phyloP scores from a whole-genome alignment of 2,329 filamentous ascomycete genomes.

The Talaromyces sp. region DNA sequence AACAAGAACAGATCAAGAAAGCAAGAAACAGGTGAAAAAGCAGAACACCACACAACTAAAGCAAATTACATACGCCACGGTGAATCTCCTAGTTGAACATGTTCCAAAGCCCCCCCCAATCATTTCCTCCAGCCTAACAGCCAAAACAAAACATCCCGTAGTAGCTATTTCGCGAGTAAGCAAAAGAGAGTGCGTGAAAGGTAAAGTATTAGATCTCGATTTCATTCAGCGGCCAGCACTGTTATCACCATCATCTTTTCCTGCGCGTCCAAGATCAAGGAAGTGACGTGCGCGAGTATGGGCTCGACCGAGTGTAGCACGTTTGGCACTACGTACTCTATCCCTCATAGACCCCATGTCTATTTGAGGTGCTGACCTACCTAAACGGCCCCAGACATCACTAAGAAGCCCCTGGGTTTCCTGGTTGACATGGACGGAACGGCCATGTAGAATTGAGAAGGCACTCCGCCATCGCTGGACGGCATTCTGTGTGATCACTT shows the following conservation, averaged over 20 bases:
- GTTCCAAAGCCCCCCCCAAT: constrained; percentile 2
- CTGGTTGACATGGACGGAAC: constrained; percentile 30
- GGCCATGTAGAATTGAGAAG: constrained; percentile 35
- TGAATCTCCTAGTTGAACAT: constrained; percentile 1
- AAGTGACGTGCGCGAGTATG: constrained; percentile 38
- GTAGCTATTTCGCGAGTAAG: neutral
- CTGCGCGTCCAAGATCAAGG: constrained; percentile 25
- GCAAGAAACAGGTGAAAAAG: too few relatives aligned
- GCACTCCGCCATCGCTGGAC: constrained; percentile 35
- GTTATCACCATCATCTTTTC: constrained; percentile 7
- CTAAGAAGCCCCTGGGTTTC: constrained; percentile 32
- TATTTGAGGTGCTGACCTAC: constrained; percentile 24
- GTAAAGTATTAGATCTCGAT: constrained; percentile 11
- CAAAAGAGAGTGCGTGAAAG: neutral
- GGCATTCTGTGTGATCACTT: constrained; percentile 34
- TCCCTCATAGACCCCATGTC: constrained; percentile 30
- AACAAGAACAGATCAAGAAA: neutral
- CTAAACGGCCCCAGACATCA: constrained; percentile 33
- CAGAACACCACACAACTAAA: constrained; percentile 3
- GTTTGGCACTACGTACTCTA: constrained; percentile 32
- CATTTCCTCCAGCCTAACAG: constrained; percentile 15
- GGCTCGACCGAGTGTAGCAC: constrained; percentile 35
- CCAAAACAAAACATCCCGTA: constrained; percentile 16
- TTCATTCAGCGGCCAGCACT: constrained; percentile 7
- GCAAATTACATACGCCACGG: constrained; percentile 18